Evolutionary conservation across 78 protist genomes (phyloP).

Genomic region (Corallochytrium limacisporum): DNA sequence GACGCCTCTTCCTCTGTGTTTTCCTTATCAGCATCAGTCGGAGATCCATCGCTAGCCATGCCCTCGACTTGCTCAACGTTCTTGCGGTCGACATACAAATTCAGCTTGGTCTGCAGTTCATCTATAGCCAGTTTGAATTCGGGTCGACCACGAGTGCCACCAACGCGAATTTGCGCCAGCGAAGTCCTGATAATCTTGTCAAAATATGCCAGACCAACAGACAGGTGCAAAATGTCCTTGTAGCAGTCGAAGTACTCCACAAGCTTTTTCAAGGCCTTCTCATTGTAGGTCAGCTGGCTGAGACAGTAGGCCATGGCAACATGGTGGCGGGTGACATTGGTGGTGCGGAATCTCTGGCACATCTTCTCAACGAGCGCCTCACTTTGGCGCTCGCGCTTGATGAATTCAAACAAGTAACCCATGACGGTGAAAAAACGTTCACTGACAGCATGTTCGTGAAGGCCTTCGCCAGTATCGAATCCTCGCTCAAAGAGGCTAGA

Average conservation of each 20-base stretch:
- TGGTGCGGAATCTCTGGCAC: conserved; percentile 47
- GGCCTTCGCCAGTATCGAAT: neutral
- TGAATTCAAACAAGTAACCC: neutral
- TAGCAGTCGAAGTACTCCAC: conserved; percentile 28
- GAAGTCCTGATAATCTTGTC: no score
- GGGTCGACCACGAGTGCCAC: no score
- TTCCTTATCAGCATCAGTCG: no score
- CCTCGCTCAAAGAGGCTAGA: neutral
- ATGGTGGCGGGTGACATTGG: conserved; percentile 21
- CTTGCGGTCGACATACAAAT: no score
- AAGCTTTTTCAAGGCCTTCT: conserved; percentile 36
- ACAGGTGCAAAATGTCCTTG: no score
- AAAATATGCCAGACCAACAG: no score
- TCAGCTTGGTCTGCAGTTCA: no score
- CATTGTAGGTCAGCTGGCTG: conserved; percentile 27
- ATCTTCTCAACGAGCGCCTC: conserved; percentile 70
- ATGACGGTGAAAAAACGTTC: neutral
- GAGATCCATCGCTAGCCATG: no score
- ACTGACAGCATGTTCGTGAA: neutral
- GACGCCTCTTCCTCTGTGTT: no score
- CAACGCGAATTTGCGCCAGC: no score
- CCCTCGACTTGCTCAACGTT: no score
- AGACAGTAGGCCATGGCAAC: conserved; percentile 51
- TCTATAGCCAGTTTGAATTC: no score
- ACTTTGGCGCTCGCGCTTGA: neutral